Conservation (phyloP, 139 green algal genomes). For the Chlorella sp. region DNA sequence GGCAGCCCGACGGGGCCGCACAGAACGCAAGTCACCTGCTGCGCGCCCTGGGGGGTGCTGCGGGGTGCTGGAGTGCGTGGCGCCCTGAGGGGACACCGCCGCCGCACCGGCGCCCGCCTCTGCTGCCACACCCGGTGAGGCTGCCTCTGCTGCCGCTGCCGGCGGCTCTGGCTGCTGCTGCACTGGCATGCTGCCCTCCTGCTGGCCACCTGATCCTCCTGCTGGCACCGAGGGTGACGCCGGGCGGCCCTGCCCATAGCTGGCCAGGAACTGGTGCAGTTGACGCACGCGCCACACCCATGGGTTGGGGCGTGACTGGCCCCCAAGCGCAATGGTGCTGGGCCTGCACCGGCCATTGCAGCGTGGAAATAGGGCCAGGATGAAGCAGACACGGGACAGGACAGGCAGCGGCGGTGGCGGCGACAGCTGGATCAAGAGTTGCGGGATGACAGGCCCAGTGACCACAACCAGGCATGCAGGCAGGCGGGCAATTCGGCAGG, state of each 20-base stretch:
- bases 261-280: conserved; percentile 26
- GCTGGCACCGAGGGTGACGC: background rate
- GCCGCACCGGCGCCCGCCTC: background rate
- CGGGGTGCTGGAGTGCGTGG: no score
- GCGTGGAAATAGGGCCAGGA: background rate
- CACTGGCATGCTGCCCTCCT: conserved; percentile 1
- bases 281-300: conserved; percentile 10
- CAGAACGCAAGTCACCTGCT: no score
- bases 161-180: background rate
- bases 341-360: background rate
- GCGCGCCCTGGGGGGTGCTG: no score
- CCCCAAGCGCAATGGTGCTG: background rate
- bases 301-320: background rate
- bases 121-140: background rate
- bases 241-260: background rate
- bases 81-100: no score
- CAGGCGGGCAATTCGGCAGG: background rate
- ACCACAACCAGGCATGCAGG: background rate
- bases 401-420: no score
- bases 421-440: background rate
- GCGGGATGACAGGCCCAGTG: background rate
- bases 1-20: no score
- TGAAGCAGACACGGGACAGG: background rate
- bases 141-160: background rate
- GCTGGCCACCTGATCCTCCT: background rate